Evolutionary conservation across 768 basidiomycete species (phyloP), one percentile per base, ranked within the genome.

Genomic region (Kwoniella bestiolae): DNA sequence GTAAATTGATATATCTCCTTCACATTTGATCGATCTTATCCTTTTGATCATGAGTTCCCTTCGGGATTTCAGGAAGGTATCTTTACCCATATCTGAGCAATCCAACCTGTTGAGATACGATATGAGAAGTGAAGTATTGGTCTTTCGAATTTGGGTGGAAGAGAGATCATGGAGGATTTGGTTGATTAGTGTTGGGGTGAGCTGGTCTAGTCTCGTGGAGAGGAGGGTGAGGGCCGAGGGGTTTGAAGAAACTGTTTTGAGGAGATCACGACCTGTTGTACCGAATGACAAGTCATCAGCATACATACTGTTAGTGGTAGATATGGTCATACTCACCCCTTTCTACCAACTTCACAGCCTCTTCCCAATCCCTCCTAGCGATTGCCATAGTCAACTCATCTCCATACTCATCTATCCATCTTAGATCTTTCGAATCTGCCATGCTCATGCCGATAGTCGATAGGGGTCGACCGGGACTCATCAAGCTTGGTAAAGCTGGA

Each of bases 321-420:
- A 7, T n/a, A 51, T 16, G 16, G 35, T 5, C 3, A n/a, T 16
- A 58, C 80, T 45, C 67, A 88, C 94, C 93, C 82, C 90, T 86
- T 74, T 95, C 92, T 3, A 96, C 87, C 8, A 95, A 83, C 5
- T 83, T 83, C n/a, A 91, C 90, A 0, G 94, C 93, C 69, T 89
- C 87, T 46, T 90, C 87, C 91, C 94, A 98, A 68, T 91, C 87
- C 55, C 91, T 86, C 50, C 94, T 83, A 1, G 94, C 90, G 63
- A 97, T 94, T 0, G 93, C 88, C 4, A 98, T 93, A 0, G 91
- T 91, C 25, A 97, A 82, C 47, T 94, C 88, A 74, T 99, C 96
- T 4, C 90, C 88, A 84, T 91, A 95, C 59, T 97, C 94, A 49
- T 89, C 88, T 11, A 91, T 86, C 87, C 90, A 96, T n/a, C 89